These are phyloP conservation scores for Botryotinia calthae DNA, from an alignment of 2,329 filamentous ascomycete genomes.

Conservation along the genomic window DNA sequence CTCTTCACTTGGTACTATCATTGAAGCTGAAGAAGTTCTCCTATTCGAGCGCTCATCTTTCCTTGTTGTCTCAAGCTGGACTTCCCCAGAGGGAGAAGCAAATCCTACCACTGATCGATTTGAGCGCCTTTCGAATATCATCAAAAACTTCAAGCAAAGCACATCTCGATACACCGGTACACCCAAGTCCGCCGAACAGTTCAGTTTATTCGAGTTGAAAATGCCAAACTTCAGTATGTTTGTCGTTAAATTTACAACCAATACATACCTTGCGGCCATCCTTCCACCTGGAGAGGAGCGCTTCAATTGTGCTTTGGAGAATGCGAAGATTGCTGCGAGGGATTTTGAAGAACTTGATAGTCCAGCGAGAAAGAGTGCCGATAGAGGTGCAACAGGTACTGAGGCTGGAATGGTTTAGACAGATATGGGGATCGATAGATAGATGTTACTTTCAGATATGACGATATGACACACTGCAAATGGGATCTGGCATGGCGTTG, in stretches of 20 bases:
- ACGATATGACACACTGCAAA: conserved; percentile 13
- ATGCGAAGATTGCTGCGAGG: conserved; percentile 81
- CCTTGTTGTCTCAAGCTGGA: conserved; percentile 91
- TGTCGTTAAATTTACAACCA: conserved; percentile 92
- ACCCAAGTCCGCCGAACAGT: conserved; percentile 78
- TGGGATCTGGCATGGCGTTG: conserved; percentile 16
- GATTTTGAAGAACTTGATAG: conserved; percentile 72
- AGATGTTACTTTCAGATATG: background rate
- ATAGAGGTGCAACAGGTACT: conserved; percentile 31
- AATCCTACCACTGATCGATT: conserved; percentile 93
- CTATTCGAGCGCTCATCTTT: conserved; percentile 96
- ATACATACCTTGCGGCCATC: conserved; percentile 92
- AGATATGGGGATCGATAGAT: background rate
- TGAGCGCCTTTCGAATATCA: conserved; percentile 92
- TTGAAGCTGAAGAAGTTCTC: conserved; percentile 90
- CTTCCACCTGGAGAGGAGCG: conserved; percentile 87
- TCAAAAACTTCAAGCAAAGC: conserved; percentile 96
- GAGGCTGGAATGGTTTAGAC: conserved; percentile 4
- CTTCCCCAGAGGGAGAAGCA: conserved; percentile 66
- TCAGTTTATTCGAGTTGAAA: conserved; percentile 78
- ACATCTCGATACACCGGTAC: conserved; percentile 74
- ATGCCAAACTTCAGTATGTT: conserved; percentile 85
- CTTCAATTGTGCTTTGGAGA: conserved; percentile 87
- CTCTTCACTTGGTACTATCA: conserved; percentile 74
- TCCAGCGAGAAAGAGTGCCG: conserved; percentile 39